Base-by-base conservation (phyloP, 805 yeast species). In the Jamesozyma jinghongensis region DNA sequence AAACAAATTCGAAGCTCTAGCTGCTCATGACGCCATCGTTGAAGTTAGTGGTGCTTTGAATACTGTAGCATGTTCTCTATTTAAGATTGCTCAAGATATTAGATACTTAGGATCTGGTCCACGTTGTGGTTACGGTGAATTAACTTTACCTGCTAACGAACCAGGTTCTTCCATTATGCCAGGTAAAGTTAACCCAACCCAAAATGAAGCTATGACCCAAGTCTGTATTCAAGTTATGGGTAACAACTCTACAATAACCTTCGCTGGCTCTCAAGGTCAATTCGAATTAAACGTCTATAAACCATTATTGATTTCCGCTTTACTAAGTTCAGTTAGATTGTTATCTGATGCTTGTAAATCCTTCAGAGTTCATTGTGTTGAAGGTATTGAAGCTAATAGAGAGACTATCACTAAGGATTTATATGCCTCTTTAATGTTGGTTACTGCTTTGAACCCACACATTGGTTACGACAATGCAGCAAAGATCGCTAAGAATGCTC, bases 101-200 rank as follows among this genome's bases (percentile, higher is more conserved):
- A 78, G 98, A 70, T 92, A 92, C 76, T 78, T 92, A 55, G 98
- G 97, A 50, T 85, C 96, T 36, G 98, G 98, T 58, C 98, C 98
- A 62, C 83, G 98, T 72, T 92, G 98, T 70, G 98, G 98, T 49
- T 92, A 92, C 69, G 97, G 97, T 42, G 98, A 92, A 70, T 77
- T 92, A 53, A 62, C 86, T 20, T 73, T 92, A 54, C 98, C 98
- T 49, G 97, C 90, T 72, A 92, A 92, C 68, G 98, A 92, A 72
- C 98, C 98, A 43, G 98, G 98, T 61, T 86, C 97, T 45, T 87
- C 97, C 22, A 92, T 92, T 67, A 92, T 92, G 98, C 98, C 98
- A 40, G 98, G 98, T 63, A 92, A 92, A 72, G 97, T 92, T 49
- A 92, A 92, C 76, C 98, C 98, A 51, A 92, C 98, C 42, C 98